Conservation (phyloP, 1,284 basidiomycete species). For the Boletus smithii region DNA sequence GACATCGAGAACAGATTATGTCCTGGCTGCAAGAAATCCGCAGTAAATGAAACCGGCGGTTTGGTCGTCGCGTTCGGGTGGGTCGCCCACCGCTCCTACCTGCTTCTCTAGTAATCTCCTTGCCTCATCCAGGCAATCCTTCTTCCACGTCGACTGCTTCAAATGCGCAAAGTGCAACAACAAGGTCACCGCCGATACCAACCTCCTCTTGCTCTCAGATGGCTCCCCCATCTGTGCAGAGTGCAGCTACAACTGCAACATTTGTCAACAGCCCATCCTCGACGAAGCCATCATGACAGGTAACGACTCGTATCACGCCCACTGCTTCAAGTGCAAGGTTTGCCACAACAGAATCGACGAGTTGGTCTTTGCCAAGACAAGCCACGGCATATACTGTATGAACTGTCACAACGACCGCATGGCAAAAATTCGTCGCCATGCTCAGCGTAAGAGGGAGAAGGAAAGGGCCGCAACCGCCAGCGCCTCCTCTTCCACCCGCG, state of each 20-base stretch:
- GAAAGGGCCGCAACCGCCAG: constrained; percentile 41
- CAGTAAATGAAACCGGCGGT: constrained; percentile 81
- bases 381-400: constrained; percentile 99
- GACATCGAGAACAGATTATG: constrained; percentile 64
- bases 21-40: constrained; percentile 81
- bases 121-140: constrained; percentile 58
- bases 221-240: constrained; percentile 96
- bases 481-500: constrained; percentile 44
- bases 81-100: constrained; percentile 22
- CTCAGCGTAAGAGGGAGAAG: constrained; percentile 67
- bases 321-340: constrained; percentile 97
- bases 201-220: constrained; percentile 92
- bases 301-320: constrained; percentile 97
- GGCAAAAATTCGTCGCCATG: constrained; percentile 85
- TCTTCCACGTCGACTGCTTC: constrained; percentile 82
- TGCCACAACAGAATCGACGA: constrained; percentile 96
- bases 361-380: constrained; percentile 97
- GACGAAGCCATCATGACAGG: constrained; percentile 99
- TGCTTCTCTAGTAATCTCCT: constrained; percentile 5
- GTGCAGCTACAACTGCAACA: constrained; percentile 95
- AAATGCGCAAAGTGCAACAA: constrained; percentile 80
- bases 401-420: constrained; percentile 96
- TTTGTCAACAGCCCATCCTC: constrained; percentile 87
- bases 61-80: constrained; percentile 91
- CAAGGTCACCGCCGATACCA: constrained; percentile 88